Evolutionary conservation across 2,329 filamentous ascomycete genomes (phyloP).

Genomic region (Epicoccum sorghinum): DNA sequence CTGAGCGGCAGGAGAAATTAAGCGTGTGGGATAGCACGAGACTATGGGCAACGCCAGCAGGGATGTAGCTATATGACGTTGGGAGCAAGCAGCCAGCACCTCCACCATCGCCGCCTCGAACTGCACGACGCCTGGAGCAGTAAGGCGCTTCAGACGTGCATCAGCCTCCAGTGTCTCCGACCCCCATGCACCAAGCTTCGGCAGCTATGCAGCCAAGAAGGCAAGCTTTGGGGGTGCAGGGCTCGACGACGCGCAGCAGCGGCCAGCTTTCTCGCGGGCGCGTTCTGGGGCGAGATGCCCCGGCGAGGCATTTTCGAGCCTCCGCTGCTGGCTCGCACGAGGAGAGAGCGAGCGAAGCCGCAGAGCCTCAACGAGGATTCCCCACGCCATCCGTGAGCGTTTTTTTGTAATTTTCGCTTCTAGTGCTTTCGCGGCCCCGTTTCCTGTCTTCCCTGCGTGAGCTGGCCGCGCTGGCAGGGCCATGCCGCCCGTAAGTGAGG

Average conservation of each 20-base stretch:
- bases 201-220: conserved; percentile 19
- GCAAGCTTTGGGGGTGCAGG: conserved; percentile 20
- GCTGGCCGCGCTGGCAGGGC: background rate
- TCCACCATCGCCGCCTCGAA: conserved; percentile 12
- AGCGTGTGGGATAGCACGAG: conserved; percentile 30
- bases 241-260: conserved; percentile 21
- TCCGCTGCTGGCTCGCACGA: conserved; percentile 18
- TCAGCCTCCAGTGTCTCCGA: conserved; percentile 8
- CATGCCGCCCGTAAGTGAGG: background rate
- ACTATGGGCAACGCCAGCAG: conserved; percentile 16
- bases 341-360: conserved; percentile 6
- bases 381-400: conserved; percentile 18
- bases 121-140: conserved; percentile 15
- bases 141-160: conserved; percentile 13
- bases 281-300: conserved; percentile 13
- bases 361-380: conserved; percentile 21
- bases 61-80: conserved; percentile 20
- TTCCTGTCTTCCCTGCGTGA: conserved; percentile 9
- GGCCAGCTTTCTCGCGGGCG: conserved; percentile 1
- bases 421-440: conserved; percentile 13
- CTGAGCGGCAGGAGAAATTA: conserved; percentile 30
- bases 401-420: conserved; percentile 16
- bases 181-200: conserved; percentile 27
- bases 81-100: conserved; percentile 14
- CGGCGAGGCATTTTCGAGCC: conserved; percentile 20